Percentiles rank a stretch among this genome's conserved stretches.
Evolutionary conservation across 2,329 filamentous ascomycete genomes (phyloP).

Genomic region (Penicillium expansum): DNA sequence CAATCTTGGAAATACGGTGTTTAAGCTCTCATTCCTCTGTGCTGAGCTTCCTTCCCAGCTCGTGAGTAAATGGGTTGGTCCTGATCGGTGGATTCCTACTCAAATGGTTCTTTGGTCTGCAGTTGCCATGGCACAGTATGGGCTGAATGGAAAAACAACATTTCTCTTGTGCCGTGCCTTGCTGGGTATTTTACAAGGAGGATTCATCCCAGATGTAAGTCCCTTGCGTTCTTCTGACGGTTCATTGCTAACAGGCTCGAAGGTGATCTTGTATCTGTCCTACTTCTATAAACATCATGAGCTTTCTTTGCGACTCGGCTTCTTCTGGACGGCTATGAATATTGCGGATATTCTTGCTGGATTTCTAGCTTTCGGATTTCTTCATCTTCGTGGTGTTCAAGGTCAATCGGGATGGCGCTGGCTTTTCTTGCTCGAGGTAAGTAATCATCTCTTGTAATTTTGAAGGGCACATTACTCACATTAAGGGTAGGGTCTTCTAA

Average conservation of each 20-base stretch:
- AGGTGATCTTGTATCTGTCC: constrained; percentile 54
- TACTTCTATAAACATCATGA: constrained; percentile 71
- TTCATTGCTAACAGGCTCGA: background rate
- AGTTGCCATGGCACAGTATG: constrained; percentile 47
- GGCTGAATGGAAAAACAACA: constrained; percentile 41
- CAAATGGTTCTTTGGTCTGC: constrained; percentile 53
- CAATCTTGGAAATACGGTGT: constrained; percentile 53
- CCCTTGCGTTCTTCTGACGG: too few relatives aligned
- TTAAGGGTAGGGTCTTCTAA: constrained; percentile 27
- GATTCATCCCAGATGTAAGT: constrained; percentile 59
- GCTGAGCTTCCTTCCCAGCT: constrained; percentile 59
- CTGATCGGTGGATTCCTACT: constrained; percentile 55
- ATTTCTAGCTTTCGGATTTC: constrained; percentile 43
- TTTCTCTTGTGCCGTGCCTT: constrained; percentile 41
- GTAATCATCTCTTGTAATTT: constrained; percentile 9
- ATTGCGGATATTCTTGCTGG: constrained; percentile 47
- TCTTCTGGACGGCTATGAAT: constrained; percentile 25
- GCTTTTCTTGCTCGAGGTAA: constrained; percentile 36
- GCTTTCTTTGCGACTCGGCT: constrained; percentile 50
- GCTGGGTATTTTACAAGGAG: constrained; percentile 47
- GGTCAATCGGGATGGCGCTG: constrained; percentile 36
- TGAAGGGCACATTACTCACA: constrained; percentile 15
- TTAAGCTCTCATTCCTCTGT: constrained; percentile 52
- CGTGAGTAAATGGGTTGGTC: constrained; percentile 54
- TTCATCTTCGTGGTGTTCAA: constrained; percentile 34